These are phyloP conservation scores for Wallacemonas collosoma DNA, from an alignment of 208 protist species.

Conservation along the genomic window DNA sequence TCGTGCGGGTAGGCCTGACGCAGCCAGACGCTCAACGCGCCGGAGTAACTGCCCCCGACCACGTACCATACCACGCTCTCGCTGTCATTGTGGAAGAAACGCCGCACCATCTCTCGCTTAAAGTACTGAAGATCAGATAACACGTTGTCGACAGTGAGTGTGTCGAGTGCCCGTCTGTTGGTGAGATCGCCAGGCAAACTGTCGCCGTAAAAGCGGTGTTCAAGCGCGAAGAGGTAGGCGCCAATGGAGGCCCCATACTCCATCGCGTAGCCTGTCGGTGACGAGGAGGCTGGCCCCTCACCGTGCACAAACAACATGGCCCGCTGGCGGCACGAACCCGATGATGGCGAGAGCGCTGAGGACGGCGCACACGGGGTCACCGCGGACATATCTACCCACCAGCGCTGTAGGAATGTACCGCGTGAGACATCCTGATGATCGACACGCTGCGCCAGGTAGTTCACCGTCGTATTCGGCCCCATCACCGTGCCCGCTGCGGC, in stretches of 20 bases:
- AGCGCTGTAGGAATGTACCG: slow-evolving; percentile 44
- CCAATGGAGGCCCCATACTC: slow-evolving; percentile 21
- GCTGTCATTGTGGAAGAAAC: slow-evolving; percentile 16
- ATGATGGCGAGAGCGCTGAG: not conserved
- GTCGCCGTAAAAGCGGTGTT: slow-evolving; percentile 69
- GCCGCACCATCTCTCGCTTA: slow-evolving; percentile 23
- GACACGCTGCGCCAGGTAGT: slow-evolving; percentile 32
- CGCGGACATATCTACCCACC: slow-evolving; percentile 31
- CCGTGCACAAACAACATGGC: slow-evolving; percentile 41
- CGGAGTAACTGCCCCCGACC: slow-evolving; percentile 50
- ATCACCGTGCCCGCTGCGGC: not conserved
- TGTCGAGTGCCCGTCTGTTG: slow-evolving; percentile 23
- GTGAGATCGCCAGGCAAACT: slow-evolving; percentile 39
- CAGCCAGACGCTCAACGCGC: slow-evolving; percentile 46
- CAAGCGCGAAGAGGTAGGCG: slow-evolving; percentile 38
- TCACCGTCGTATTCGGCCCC: slow-evolving; percentile 16
- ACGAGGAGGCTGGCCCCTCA: slow-evolving; percentile 28
- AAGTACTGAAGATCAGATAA: slow-evolving; percentile 43
- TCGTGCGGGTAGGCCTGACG: slow-evolving; percentile 33
- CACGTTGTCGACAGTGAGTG: slow-evolving; percentile 44
- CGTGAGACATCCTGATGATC: slow-evolving; percentile 28
- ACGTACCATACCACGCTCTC: slow-evolving; percentile 33
- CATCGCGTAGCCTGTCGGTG: slow-evolving; percentile 27
- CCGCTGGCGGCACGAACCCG: not conserved
- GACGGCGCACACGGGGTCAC: not conserved